Conservation (phyloP, 768 basidiomycete species). For the Russula foetens region DNA sequence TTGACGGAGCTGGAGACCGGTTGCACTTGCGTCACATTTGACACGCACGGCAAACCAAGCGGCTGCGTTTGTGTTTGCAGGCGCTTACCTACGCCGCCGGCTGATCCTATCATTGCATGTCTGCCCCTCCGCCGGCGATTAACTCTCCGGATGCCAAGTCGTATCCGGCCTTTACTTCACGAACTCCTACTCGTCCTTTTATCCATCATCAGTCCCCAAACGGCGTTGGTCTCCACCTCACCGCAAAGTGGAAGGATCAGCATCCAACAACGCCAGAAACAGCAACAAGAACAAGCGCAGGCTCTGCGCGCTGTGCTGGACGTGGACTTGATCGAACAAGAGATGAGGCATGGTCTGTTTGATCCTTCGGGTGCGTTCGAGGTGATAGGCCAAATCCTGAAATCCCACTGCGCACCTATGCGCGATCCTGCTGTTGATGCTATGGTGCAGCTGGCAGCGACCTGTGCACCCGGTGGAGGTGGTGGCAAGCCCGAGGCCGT, state of each 20-base stretch:
- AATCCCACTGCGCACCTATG: slow-evolving; percentile 92
- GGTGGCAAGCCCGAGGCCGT: slow-evolving; percentile 59
- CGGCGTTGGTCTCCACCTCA: slow-evolving; percentile 34
- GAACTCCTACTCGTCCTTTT: slow-evolving; percentile 44
- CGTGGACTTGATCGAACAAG: slow-evolving; percentile 73
- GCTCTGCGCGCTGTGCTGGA: slow-evolving; percentile 42
- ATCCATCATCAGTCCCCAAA: slow-evolving; percentile 74
- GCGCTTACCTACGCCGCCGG: slow-evolving; percentile 22
- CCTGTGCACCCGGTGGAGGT: slow-evolving; percentile 45
- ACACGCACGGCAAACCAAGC: slow-evolving; percentile 44
- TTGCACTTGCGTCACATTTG: slow-evolving; percentile 80
- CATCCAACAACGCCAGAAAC: slow-evolving; percentile 16
- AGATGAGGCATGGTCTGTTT: slow-evolving; percentile 67
- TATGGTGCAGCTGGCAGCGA: slow-evolving; percentile 66
- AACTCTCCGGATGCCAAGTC: slow-evolving; percentile 63
- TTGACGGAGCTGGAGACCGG: slow-evolving; percentile 68
- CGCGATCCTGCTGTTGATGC: slow-evolving; percentile 75
- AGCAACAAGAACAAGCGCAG: slow-evolving; percentile 18
- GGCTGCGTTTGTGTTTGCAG: slow-evolving; percentile 42
- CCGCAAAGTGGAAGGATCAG: slow-evolving; percentile 18
- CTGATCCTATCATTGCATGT: slow-evolving; percentile 39
- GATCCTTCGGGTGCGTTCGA: slow-evolving; percentile 73
- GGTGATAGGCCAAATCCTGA: slow-evolving; percentile 72
- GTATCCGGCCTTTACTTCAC: slow-evolving; percentile 63
- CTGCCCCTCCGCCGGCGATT: slow-evolving; percentile 30